Evolutionary conservation across 176 grass and related monocot genomes (phyloP).

Genomic region (Puccinellia tenuiflora): DNA sequence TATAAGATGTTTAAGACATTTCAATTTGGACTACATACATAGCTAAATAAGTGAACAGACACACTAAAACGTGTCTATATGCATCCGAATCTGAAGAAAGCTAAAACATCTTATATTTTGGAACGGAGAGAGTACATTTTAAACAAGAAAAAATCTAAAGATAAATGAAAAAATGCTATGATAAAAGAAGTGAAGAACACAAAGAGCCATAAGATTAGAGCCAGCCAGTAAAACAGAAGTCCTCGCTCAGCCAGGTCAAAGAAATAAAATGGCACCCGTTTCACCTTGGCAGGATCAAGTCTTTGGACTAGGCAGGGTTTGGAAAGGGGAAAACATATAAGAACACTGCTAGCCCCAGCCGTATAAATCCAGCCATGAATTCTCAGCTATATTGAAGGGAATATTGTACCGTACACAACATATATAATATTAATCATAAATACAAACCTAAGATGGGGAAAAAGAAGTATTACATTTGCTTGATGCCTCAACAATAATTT

Average conservation of each 20-base stretch:
- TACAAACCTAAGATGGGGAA: background rate
- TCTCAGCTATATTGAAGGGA: background rate
- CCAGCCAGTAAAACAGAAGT: background rate
- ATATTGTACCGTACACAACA: background rate
- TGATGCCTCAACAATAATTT: background rate
- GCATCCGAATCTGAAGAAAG: too few species aligned
- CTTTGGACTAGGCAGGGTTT: background rate
- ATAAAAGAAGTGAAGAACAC: background rate
- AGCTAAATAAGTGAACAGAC: too few species aligned
- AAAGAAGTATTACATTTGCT: background rate
- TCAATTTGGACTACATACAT: too few species aligned
- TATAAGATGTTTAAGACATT: too few species aligned
- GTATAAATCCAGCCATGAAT: background rate
- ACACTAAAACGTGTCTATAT: too few species aligned
- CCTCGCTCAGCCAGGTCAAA: background rate
- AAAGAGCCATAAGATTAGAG: background rate
- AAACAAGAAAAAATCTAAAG: background rate
- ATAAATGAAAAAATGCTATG: background rate
- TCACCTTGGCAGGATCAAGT: background rate
- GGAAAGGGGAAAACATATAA: background rate
- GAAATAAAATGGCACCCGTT: background rate
- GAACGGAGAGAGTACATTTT: too few species aligned
- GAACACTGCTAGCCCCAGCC: background rate
- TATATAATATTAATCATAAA: background rate
- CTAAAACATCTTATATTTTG: too few species aligned